Evolutionary conservation across 371 early-diverging fungal genomes (phyloP).

Genomic region (Mortierella sp.): DNA sequence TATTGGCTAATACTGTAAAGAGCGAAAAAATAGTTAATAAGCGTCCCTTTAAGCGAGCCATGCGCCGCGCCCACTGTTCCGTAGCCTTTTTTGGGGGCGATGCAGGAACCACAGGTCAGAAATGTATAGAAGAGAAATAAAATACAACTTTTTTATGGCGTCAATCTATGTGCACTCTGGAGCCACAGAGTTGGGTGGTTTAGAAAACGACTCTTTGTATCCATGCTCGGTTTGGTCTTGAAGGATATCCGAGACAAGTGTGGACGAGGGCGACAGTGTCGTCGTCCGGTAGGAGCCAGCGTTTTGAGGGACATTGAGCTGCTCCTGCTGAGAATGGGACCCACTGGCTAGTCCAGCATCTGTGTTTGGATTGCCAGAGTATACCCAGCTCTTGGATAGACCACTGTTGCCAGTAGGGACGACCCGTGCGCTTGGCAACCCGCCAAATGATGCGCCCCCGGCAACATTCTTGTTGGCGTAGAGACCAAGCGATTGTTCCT

Average conservation of each 20-base stretch:
- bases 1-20: too few relatives aligned
- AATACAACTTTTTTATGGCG: background rate
- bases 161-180: constrained; percentile 10
- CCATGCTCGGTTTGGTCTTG: constrained; percentile 20
- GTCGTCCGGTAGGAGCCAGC: constrained; percentile 17
- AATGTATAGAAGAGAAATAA: background rate
- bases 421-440: constrained; percentile 14
- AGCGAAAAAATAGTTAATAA: too few relatives aligned
- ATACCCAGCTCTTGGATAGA: constrained; percentile 50
- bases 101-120: too few relatives aligned
- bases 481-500: constrained; percentile 12
- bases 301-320: constrained; percentile 2
- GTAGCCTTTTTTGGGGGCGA: too few relatives aligned
- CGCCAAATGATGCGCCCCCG: constrained; percentile 14
- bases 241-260: constrained; percentile 23
- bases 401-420: constrained; percentile 26
- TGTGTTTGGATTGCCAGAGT: constrained; percentile 14
- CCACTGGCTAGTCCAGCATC: background rate
- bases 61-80: too few relatives aligned
- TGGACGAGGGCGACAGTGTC: constrained; percentile 29
- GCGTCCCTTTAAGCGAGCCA: too few relatives aligned
- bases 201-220: constrained; percentile 8
- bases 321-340: background rate
- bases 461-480: background rate
- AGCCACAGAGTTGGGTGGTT: constrained; percentile 7